Evolutionary conservation across 345 rosid species (phyloP), one percentile per base, ranked within the genome.

Genomic region (Camelina laxa): DNA sequence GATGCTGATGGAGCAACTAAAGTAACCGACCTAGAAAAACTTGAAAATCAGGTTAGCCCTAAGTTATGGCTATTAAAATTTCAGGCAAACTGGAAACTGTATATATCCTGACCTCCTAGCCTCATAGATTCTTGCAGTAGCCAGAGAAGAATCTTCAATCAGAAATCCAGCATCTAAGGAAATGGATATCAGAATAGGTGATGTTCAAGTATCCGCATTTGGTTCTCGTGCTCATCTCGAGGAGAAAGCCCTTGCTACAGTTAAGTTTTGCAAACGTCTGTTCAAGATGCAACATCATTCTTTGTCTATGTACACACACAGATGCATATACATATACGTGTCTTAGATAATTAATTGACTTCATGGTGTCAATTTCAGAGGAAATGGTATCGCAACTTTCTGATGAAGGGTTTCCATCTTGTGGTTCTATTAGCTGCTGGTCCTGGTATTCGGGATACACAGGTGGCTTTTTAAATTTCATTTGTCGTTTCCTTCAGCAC

Each of bases 1-100:
- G 99, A 95, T 86, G 99, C 99, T 61, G 99, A 95, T 84, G 99
- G 99, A 13, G 99, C 99, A n/a, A 95, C 99, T 67, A 87, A 92
- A 88, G 86, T 92, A 66, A 81, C 82, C 33, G 98, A 92, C 82
- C 81, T 95, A 20, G 96, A 95, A 85, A 95, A 92, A 80, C 98
- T 95, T 74, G 99, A 95, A 88, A 85, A 81, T 64, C 84, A 95
- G 99, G 99, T 95, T 67, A 33, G 80, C 72, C 45, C 45, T 67
- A 48, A 59, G 45, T 70, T 69, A 45, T 59, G 50, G 6, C 66
- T 70, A 20, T 41, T 14, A 7, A 9, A 49, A 36, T 4, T 36
- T 20, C 22, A 20, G 42, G 31, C 61, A 41, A 50, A 38, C 39
- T 30, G 67, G 48, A 63, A 56, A 69, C 14, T 63, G 20, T 61